A percentile compares a stretch with the other conserved stretches of the same genome.
Conservation (phyloP, 2,329 filamentous ascomycete species). For the Aspergillus pseudoviridinutans region DNA sequence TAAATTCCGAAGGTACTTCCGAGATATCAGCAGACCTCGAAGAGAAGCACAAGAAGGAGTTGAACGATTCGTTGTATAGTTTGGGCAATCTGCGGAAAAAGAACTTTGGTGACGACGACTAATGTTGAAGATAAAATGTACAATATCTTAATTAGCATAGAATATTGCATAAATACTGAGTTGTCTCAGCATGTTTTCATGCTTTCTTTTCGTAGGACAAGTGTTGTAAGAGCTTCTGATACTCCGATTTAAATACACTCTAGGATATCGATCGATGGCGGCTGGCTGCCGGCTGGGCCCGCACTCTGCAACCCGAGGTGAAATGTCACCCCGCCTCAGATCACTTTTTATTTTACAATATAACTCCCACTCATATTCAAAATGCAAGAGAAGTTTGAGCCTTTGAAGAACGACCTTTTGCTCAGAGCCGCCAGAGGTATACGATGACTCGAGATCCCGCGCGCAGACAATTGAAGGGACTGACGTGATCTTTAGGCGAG, state of each 20-base stretch:
- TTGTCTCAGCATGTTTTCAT: background rate
- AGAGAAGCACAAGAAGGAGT: conserved; percentile 27
- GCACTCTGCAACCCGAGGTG: background rate
- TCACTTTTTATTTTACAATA: conserved; percentile 17
- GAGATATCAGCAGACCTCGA: conserved; percentile 21
- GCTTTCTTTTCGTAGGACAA: background rate
- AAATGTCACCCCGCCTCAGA: conserved; percentile 21
- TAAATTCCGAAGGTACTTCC: conserved; percentile 31
- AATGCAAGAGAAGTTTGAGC: conserved; percentile 71
- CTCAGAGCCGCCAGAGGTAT: conserved; percentile 84
- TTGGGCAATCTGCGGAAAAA: conserved; percentile 40
- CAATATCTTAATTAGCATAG: background rate
- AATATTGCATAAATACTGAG: background rate
- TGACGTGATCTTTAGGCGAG: conserved; percentile 59
- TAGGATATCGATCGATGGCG: too few species aligned
- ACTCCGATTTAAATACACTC: background rate
- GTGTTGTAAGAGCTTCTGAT: background rate
- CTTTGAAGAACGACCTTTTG: conserved; percentile 88
- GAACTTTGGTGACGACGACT: conserved; percentile 21
- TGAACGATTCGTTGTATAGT: conserved; percentile 37
- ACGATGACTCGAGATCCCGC: background rate
- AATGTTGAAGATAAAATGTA: conserved; percentile 1
- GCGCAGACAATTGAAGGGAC: background rate
- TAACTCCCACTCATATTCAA: conserved; percentile 22
- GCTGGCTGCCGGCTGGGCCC: background rate